phyloP scores from a whole-genome alignment of 345 rosid genomes.

The Eucalyptus albens region DNA sequence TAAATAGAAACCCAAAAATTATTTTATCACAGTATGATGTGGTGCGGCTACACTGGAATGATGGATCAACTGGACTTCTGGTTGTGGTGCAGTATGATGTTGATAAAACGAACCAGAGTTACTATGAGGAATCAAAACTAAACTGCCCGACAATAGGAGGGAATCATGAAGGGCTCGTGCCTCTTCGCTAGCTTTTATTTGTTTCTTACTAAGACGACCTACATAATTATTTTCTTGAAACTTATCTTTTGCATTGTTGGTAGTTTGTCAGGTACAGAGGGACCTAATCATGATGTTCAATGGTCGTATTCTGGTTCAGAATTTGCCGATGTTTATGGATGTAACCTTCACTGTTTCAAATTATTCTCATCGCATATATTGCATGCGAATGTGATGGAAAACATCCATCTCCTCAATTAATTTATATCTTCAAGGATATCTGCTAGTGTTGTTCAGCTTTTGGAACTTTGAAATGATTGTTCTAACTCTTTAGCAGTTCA shows the following conservation, averaged over 20 bases:
- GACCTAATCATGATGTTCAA: constrained; percentile 91
- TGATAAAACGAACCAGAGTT: constrained; percentile 90
- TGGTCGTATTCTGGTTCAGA: constrained; percentile 87
- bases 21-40: too few species aligned
- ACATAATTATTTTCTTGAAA: background rate
- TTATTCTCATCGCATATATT: background rate
- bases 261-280: constrained; percentile 70
- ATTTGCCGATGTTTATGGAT: constrained; percentile 95
- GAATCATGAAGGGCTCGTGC: constrained; percentile 76
- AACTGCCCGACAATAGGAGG: constrained; percentile 81
- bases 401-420: background rate
- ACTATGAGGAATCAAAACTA: constrained; percentile 85
- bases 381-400: background rate
- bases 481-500: background rate
- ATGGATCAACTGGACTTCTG: constrained; percentile 77
- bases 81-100: constrained; percentile 83
- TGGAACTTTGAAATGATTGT: background rate
- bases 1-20: too few species aligned
- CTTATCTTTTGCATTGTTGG: constrained; percentile 4
- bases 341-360: constrained; percentile 46
- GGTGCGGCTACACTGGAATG: constrained; percentile 78
- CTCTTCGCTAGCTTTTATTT: constrained; percentile 54
- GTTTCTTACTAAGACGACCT: background rate
- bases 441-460: background rate
- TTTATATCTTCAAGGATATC: background rate